Percentiles rank a stretch among this genome's conserved stretches.
These are phyloP conservation scores for Starmerella bombi DNA, from an alignment of 805 yeast genomes.

Conservation along the genomic window DNA sequence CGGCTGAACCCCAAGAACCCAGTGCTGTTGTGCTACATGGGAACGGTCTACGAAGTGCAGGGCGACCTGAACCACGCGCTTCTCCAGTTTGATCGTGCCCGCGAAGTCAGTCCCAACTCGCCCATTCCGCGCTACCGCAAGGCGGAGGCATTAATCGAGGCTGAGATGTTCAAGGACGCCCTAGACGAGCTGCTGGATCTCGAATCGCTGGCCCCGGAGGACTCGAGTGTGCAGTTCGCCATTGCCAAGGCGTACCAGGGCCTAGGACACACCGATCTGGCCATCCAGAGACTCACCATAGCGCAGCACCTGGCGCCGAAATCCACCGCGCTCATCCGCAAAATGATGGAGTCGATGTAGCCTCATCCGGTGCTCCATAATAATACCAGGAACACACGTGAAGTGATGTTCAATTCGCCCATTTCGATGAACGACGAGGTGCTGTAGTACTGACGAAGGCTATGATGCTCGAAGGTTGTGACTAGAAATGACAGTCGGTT, in stretches of 20 bases:
- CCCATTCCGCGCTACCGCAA: conserved; percentile 79
- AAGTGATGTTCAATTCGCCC: neutral
- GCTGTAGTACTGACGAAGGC: no score
- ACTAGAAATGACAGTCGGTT: no score
- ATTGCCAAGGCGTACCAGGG: conserved; percentile 77
- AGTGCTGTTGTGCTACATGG: conserved; percentile 81
- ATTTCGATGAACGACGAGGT: neutral
- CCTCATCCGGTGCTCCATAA: no score
- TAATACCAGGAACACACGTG: no score
- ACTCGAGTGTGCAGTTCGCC: conserved; percentile 81
- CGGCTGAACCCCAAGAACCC: conserved; percentile 83
- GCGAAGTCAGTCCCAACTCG: conserved; percentile 68
- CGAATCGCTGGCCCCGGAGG: conserved; percentile 75
- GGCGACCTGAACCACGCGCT: conserved; percentile 60
- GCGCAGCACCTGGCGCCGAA: conserved; percentile 89
- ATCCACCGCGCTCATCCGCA: conserved; percentile 35
- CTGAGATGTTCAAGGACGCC: conserved; percentile 62
- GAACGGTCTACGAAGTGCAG: conserved; percentile 76
- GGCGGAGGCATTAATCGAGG: conserved; percentile 63
- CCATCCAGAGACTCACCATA: conserved; percentile 72
- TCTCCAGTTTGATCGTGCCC: conserved; percentile 69
- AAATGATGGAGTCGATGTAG: conserved; percentile 51
- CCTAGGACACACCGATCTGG: conserved; percentile 58
- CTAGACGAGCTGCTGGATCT: conserved; percentile 60
- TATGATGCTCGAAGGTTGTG: no score